Evolutionary conservation across 805 yeast species (phyloP).

Genomic region (Suhomyces sp.): DNA sequence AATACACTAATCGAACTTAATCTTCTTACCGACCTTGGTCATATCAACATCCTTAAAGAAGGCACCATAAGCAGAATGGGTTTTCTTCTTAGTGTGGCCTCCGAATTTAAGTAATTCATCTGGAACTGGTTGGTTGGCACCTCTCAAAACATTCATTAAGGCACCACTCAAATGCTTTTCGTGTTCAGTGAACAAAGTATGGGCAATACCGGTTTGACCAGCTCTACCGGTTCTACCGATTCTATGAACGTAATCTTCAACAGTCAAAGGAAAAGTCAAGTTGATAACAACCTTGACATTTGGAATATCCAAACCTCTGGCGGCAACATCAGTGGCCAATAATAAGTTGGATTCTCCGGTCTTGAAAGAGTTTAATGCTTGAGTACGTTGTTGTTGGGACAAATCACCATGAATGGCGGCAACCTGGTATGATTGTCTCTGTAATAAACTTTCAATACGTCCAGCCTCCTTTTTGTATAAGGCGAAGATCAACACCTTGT

Average conservation of each 20-base stretch:
- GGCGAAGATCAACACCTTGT: slow-evolving; percentile 88
- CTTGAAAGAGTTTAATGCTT: slow-evolving; percentile 83
- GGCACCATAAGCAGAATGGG: slow-evolving; percentile 97
- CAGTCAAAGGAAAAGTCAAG: slow-evolving; percentile 93
- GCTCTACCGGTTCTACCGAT: slow-evolving; percentile 99
- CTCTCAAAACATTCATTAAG: slow-evolving; percentile 83
- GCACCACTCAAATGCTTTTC: slow-evolving; percentile 97
- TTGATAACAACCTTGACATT: slow-evolving; percentile 94
- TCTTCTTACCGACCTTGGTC: slow-evolving; percentile 82
- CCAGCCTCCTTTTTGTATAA: slow-evolving; percentile 95
- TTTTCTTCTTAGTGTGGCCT: slow-evolving; percentile 96
- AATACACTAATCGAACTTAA: slow-evolving; percentile 77
- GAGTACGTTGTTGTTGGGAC: slow-evolving; percentile 87
- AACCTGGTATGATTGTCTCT: slow-evolving; percentile 71
- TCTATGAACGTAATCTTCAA: slow-evolving; percentile 95
- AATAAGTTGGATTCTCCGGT: slow-evolving; percentile 70
- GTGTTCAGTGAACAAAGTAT: slow-evolving; percentile 93
- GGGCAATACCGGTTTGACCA: slow-evolving; percentile 91
- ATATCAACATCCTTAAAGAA: slow-evolving; percentile 92
- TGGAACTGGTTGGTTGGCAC: slow-evolving; percentile 94
- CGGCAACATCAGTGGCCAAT: slow-evolving; percentile 98
- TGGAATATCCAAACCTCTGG: slow-evolving; percentile 96
- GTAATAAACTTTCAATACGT: slow-evolving; percentile 76
- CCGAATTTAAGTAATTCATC: slow-evolving; percentile 94
- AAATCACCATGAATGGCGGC: slow-evolving; percentile 97